A percentile compares a stretch with the other conserved stretches of the same genome.
Conservation (phyloP, 192 early-diverging fungal species). For the Jimgerdemannia flammicorona region DNA sequence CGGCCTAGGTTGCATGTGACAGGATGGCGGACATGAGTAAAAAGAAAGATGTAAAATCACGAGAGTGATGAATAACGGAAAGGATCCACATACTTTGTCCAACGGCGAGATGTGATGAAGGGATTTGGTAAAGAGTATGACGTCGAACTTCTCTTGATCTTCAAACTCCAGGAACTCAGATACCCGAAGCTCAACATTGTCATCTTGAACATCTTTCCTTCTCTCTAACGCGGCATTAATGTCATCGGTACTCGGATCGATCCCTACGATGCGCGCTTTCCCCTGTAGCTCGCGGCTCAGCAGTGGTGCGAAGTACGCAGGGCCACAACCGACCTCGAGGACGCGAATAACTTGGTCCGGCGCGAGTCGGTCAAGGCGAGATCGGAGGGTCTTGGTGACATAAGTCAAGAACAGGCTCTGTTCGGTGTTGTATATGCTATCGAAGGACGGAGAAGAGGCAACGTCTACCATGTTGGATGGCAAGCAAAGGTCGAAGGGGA, state of each 20-base stretch:
- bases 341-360: not conserved
- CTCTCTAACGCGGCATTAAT: not conserved
- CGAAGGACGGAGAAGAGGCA: too few species aligned
- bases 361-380: too few species aligned
- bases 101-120: slow-evolving; percentile 15
- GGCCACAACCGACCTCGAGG: slow-evolving; percentile 1
- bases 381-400: too few species aligned
- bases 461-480: too few species aligned
- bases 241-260: not conserved
- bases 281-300: not conserved
- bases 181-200: not conserved
- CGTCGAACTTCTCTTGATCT: slow-evolving; percentile 1
- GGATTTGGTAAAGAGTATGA: slow-evolving; percentile 17
- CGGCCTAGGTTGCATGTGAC: too few species aligned
- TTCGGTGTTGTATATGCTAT: too few species aligned
- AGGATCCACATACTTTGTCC: slow-evolving; percentile 1
- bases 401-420: too few species aligned
- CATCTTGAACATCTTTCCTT: not conserved
- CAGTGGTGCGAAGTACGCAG: not conserved
- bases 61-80: too few species aligned
- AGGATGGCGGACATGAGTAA: too few species aligned
- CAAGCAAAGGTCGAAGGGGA: too few species aligned
- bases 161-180: slow-evolving; percentile 11
- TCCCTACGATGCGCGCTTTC: not conserved
- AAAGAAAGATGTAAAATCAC: too few species aligned